Base-by-base conservation (phyloP, 2,329 filamentous ascomycete genomes). In the Pyrenochaeta sp. region DNA sequence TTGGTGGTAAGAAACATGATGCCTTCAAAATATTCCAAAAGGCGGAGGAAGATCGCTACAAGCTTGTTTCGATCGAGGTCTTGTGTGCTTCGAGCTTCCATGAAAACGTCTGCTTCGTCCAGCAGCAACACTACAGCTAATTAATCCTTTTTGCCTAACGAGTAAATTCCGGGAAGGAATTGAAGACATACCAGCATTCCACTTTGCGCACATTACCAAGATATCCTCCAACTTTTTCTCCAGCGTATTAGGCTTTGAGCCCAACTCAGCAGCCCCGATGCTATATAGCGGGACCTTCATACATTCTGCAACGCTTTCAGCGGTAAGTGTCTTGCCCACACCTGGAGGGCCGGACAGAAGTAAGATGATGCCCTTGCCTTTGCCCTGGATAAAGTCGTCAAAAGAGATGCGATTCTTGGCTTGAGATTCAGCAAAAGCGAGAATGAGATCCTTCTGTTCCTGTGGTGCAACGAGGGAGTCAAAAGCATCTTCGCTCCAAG, bases 1-100 rank as follows among this genome's bases (percentile, higher is more conserved):
- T 96, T 96, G 2, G 92, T 96, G 0, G 92, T 96, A 22, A 96
- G 79, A 80, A 96, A 94, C 3, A 96, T 78, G 54, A 96, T 94
- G 3, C 92, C 92, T 72, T 94, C 90, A 79, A 94, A 96, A 75
- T 96, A 96, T 76, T 97, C 92, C 0, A 96, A 82, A 56, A 93
- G 84, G 0, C 92, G 87, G 2, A 96, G 81, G 81, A 96, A 96
- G 72, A 96, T 91, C 77, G 89, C 91, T 58, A 96, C 92, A 2
- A 94, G 86, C 0, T 91, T 90, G 68, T 96, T 96, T 58, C 91
- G 88, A 72, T 92, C 88, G 53, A 95, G 88, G 69, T 95, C 91
- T 59, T 91, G 87, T 71, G 91, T 88, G 42, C 90, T 89, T 2
- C 91, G 87, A 77, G 91, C 45, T 58, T 67, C 56, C 46, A 70